phyloP scores from a whole-genome alignment of 2,329 filamentous ascomycete genomes.

The Didymella lethalis region DNA sequence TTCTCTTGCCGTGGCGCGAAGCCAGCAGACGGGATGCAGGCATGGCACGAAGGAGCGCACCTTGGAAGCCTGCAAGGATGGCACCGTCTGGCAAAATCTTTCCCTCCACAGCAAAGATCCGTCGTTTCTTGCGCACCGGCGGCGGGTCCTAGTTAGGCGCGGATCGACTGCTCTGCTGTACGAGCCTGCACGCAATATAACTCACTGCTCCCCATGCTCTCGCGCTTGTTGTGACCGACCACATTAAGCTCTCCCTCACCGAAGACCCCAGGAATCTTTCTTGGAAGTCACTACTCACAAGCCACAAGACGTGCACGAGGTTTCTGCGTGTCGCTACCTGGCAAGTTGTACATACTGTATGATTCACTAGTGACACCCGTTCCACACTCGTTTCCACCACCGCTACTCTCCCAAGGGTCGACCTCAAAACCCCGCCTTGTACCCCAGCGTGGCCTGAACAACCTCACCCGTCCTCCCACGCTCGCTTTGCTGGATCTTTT shows the following conservation, averaged over 20 bases:
- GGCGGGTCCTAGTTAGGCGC: constrained; percentile 28
- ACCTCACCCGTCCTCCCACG: constrained; percentile 22
- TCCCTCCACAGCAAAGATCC: constrained; percentile 29
- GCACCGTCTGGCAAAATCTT: constrained; percentile 14
- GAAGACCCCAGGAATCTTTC: constrained; percentile 7
- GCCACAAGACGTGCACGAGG: constrained; percentile 39
- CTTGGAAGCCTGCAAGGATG: constrained; percentile 29
- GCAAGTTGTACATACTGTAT: constrained; percentile 17
- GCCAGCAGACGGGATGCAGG: constrained; percentile 33
- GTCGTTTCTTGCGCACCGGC: constrained; percentile 35
- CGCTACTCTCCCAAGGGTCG: constrained; percentile 28
- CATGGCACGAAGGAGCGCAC: constrained; percentile 30
- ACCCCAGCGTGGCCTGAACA: constrained; percentile 26
- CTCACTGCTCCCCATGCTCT: constrained; percentile 26
- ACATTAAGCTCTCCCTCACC: constrained; percentile 19
- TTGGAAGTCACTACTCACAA: constrained; percentile 19
- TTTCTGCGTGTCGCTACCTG: constrained; percentile 21
- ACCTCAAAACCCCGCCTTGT: constrained; percentile 31
- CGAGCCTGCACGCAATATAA: constrained; percentile 38
- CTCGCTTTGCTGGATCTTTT: constrained; percentile 25
- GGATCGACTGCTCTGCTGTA: constrained; percentile 30
- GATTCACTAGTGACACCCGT: constrained; percentile 36
- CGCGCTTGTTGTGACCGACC: constrained; percentile 25
- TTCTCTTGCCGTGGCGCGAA: constrained; percentile 34
- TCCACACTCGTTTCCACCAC: constrained; percentile 46